Evolutionary conservation across 345 rosid genomes (phyloP).

Genomic region (Eucalyptus tenuipes): DNA sequence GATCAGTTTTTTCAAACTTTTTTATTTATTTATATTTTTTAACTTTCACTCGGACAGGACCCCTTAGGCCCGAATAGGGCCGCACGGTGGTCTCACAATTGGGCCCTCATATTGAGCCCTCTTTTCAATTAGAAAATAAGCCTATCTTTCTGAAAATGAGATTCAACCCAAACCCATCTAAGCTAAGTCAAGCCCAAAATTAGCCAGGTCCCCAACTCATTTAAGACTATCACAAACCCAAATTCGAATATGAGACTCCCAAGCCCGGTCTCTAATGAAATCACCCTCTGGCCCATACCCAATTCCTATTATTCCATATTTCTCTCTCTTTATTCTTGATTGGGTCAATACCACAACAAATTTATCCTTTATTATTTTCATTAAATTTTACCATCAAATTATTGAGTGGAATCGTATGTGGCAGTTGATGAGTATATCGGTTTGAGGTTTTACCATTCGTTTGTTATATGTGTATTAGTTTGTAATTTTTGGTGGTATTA

Average conservation of each 20-base stretch:
- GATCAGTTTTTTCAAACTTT: not conserved
- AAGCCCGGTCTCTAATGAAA: not conserved
- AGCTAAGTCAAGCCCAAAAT: not conserved
- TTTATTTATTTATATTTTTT: not conserved
- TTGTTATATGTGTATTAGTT: not conserved
- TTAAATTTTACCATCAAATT: accelerated
- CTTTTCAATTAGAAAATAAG: not conserved
- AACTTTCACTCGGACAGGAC: not conserved
- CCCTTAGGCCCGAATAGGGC: not conserved
- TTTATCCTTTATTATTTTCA: not conserved
- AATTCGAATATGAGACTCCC: not conserved
- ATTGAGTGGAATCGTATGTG: too few species aligned
- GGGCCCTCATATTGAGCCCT: not conserved
- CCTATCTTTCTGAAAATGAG: not conserved
- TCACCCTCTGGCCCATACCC: not conserved
- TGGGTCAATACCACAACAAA: not conserved
- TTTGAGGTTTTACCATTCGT: too few species aligned
- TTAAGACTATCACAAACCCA: not conserved
- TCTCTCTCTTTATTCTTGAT: not conserved
- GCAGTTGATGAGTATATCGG: accelerated
- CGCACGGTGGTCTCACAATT: not conserved
- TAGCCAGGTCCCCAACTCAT: not conserved
- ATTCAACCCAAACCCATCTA: not conserved
- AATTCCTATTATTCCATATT: not conserved
- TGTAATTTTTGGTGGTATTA: not conserved